phyloP scores from a whole-genome alignment of 2,329 filamentous ascomycete species.

The Dothideomycetes sp. region DNA sequence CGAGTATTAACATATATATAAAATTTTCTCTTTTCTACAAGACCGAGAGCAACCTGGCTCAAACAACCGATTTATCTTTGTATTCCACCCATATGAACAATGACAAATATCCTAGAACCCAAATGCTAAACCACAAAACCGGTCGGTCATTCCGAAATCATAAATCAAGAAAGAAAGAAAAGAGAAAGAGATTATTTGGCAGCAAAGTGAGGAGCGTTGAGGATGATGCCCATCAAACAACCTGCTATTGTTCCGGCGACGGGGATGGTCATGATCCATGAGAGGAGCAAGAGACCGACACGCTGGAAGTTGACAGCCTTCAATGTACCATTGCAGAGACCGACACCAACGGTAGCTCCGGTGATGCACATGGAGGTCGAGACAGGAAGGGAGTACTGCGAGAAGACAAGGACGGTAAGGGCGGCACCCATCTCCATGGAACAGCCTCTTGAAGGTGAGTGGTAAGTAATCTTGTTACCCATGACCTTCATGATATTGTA shows the following conservation, averaged over 20 bases:
- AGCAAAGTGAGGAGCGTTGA: slow-evolving; percentile 51
- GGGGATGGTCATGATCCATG: slow-evolving; percentile 55
- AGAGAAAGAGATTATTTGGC: no score
- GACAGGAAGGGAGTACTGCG: slow-evolving; percentile 52
- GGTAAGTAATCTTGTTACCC: slow-evolving; percentile 51
- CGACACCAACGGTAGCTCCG: slow-evolving; percentile 54
- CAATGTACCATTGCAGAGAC: slow-evolving; percentile 50
- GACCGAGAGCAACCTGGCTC: no score
- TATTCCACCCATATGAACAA: no score
- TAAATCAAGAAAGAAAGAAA: no score
- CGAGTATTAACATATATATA: no score
- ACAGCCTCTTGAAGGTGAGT: slow-evolving; percentile 51
- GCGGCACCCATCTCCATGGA: slow-evolving; percentile 54
- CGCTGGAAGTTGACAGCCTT: slow-evolving; percentile 55
- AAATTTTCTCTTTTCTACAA: no score
- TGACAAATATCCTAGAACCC: no score
- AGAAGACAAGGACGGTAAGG: slow-evolving; percentile 55
- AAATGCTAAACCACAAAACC: no score
- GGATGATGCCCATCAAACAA: slow-evolving; percentile 52
- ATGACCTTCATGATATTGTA: slow-evolving; percentile 56
- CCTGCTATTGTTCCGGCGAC: slow-evolving; percentile 49
- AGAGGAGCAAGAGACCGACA: slow-evolving; percentile 50
- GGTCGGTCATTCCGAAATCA: no score
- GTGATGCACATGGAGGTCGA: slow-evolving; percentile 59
- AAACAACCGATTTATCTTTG: no score